Evolutionary conservation across 768 basidiomycete species (phyloP), one percentile per base, ranked within the genome.

Genomic region (Nidularia sp.): DNA sequence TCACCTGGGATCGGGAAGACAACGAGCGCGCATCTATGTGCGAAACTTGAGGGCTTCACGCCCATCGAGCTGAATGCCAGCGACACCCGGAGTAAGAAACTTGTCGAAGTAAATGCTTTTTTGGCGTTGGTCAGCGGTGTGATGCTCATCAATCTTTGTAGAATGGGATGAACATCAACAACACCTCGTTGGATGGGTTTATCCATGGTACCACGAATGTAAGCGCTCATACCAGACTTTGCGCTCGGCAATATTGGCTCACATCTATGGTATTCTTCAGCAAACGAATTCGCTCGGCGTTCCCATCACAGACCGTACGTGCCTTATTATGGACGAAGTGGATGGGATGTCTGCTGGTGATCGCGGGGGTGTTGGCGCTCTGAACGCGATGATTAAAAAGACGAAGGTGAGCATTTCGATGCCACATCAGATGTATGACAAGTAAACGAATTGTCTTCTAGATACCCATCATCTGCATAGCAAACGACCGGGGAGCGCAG

Each of bases 331-430:
- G 96, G 97, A 99, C 62, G 97, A 99, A 66, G 96, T 98, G 2
- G 97, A 99, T 58, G 97, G 97, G 1, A 99, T 98, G 95, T 96
- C 93, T 4, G 90, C 91, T 2, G 97, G 97, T 13, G 97, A 99
- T 68, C 80, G 97, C 44, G 97, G 97, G 12, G 97, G 97, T 51
- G 91, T 98, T 1, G 96, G 93, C 22, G 97, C 97, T 5, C 65
- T 99, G 58, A 93, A 93, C 53, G 85, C 85, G 0, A 63, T 99
- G 55, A 96, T 99, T 60, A 93, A 88, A 72, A 98, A 96, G 75
- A 88, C 89, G 18, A 92, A 88, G 75, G 93, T 90, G 7, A 18
- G 52, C 53, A 9, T 10, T 32, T 9, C n/a, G 3, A 10, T 25
- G 44, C 1, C 47, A 13, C 45, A 33, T 34, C 25, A 22, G 29